Percentiles rank a stretch among this genome's conserved stretches.
These are phyloP conservation scores for Penicillium cataractarum DNA, from an alignment of 495 filamentous ascomycete genomes.

Conservation along the genomic window DNA sequence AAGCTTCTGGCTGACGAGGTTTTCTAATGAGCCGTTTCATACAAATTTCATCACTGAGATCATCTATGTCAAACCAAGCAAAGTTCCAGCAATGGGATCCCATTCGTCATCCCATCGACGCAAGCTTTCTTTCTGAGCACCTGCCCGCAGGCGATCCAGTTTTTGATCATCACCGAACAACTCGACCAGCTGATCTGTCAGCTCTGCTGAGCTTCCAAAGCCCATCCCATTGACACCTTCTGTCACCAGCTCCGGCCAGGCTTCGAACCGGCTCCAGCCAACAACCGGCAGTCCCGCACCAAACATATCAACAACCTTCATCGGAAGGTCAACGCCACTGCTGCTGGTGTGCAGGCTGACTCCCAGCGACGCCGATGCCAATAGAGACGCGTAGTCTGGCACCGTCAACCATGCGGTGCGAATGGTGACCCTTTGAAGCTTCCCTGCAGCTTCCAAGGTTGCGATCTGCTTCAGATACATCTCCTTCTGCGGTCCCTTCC, in stretches of 20 bases:
- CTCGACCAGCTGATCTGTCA: slow-evolving; percentile 60
- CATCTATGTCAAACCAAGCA: slow-evolving; percentile 61
- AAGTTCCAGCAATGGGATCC: slow-evolving; percentile 73
- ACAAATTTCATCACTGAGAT: neutral
- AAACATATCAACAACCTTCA: slow-evolving; percentile 99
- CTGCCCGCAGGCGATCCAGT: slow-evolving; percentile 65
- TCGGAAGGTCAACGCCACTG: slow-evolving; percentile 93
- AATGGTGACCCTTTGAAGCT: slow-evolving; percentile 69
- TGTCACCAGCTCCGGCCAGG: slow-evolving; percentile 82
- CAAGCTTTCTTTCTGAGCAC: slow-evolving; percentile 75
- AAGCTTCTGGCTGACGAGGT: neutral
- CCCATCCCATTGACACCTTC: slow-evolving; percentile 85
- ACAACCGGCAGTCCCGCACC: slow-evolving; percentile 89
- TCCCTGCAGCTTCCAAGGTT: slow-evolving; percentile 57
- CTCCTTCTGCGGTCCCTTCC: slow-evolving; percentile 83
- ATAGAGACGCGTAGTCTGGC: slow-evolving; percentile 79
- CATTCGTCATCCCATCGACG: slow-evolving; percentile 94
- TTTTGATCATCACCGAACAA: slow-evolving; percentile 61
- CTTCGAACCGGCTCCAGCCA: slow-evolving; percentile 80
- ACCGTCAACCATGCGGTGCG: slow-evolving; percentile 81
- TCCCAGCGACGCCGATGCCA: slow-evolving; percentile 88
- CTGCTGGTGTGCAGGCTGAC: slow-evolving; percentile 90
- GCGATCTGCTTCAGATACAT: slow-evolving; percentile 70
- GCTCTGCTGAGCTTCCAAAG: slow-evolving; percentile 67
- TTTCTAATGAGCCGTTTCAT: neutral